phyloP scores from a whole-genome alignment of 139 green algal species.

The Chlorella sp. region DNA sequence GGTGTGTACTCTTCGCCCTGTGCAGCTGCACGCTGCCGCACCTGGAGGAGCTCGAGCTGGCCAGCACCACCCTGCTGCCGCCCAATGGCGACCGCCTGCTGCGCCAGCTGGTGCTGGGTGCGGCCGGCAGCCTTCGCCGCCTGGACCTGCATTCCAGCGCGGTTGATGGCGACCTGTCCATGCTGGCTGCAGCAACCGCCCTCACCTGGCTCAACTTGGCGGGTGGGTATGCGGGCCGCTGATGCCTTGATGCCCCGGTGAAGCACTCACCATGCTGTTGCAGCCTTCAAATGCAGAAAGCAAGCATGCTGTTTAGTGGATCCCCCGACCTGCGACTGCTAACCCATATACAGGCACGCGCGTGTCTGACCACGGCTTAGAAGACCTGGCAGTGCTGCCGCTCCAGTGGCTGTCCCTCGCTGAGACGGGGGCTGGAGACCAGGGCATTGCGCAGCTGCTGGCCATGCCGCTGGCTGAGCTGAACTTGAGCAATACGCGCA shows the following conservation, averaged over 20 bases:
- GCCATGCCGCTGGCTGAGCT: background rate
- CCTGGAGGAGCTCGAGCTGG: constrained; percentile 1
- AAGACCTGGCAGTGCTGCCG: background rate
- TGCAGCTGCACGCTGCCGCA: constrained; percentile 2
- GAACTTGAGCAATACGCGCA: constrained; percentile 5
- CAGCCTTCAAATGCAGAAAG: no score
- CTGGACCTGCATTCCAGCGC: background rate
- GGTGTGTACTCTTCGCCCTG: no score
- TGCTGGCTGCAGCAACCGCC: background rate
- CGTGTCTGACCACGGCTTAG: background rate
- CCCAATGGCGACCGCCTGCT: constrained; percentile 1
- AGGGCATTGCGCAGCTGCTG: constrained; percentile 10
- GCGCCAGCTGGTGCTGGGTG: background rate
- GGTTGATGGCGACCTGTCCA: background rate
- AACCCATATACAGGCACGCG: background rate
- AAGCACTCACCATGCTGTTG: no score
- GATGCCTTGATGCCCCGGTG: no score
- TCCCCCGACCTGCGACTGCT: background rate
- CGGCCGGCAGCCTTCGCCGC: background rate
- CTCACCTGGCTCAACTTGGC: constrained; percentile 26
- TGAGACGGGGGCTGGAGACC: background rate
- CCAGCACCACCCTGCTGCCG: background rate
- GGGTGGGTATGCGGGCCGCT: background rate
- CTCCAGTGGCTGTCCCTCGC: constrained; percentile 10
- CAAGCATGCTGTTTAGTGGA: no score